Evolutionary conservation across 768 basidiomycete species (phyloP), one percentile per base, ranked within the genome.

Genomic region (Naganishia vaughanmartiniae): DNA sequence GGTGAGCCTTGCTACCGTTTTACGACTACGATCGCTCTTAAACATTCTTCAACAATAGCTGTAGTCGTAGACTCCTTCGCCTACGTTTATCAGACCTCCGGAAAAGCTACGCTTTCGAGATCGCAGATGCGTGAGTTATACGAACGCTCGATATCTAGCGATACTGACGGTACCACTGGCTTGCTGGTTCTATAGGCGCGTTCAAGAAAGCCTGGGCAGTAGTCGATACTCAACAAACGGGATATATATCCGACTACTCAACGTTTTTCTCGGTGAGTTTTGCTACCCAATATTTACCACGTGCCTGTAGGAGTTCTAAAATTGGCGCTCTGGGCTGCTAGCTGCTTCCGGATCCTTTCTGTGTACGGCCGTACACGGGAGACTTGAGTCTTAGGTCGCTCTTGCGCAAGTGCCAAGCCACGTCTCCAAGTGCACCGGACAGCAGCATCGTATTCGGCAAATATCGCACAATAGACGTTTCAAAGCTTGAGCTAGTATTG

Each of bases 191-290:
- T 17, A 10, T 56, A 80, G 81, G 79, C 1, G 84, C 88, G 0
- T 97, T 93, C 86, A 98, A 98, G 84, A 91, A 92, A 77, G 85
- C 90, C 2, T 98, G 95, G 95, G 89, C 89, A 2, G 86, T 89
- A 77, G 91, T 89, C 77, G 89, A 93, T 28, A 87, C 89, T 70
- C 84, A 87, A 11, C 87, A 89, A 67, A 92, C 89, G 0, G 91
- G 92, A 0, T 88, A 89, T 76, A 83, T 98, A 48, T 87, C 88
- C 71, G 87, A 85, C 39, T 89, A 95, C 72, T 87, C 88, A 19
- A 85, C 85, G 6, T 96, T 97, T 84, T 90, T 97, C 66, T 84
- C 85, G 2, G 94, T 96, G 75, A 76, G 91, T 84, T n/a, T 19
- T 34, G 51, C 33, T n/a, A 58, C n/a, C 30, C 48, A 34, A 24